phyloP scores from a whole-genome alignment of 2,329 filamentous ascomycete species.

The Drechmeria coniospora region DNA sequence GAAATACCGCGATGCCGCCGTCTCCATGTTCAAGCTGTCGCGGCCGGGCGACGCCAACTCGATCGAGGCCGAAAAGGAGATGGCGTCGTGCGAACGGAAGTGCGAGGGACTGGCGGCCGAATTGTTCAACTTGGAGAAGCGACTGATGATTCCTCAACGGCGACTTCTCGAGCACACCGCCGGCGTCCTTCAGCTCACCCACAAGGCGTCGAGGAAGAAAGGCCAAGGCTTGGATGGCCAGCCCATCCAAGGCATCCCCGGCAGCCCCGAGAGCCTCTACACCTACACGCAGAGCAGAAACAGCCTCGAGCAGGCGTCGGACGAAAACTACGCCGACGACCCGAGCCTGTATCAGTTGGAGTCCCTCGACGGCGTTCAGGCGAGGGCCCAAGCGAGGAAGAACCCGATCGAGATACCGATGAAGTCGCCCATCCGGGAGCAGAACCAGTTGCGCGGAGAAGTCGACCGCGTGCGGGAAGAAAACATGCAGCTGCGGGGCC shows the following conservation, averaged over 20 bases:
- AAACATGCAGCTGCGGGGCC: slow-evolving; percentile 21
- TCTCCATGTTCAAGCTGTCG: slow-evolving; percentile 72
- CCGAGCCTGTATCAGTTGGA: slow-evolving; percentile 58
- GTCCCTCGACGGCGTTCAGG: slow-evolving; percentile 34
- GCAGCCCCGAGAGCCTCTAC: slow-evolving; percentile 64
- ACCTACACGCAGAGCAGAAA: slow-evolving; percentile 48
- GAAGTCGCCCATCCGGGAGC: slow-evolving; percentile 40
- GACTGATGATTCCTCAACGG: slow-evolving; percentile 58
- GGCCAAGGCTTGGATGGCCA: slow-evolving; percentile 24
- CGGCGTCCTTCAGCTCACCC: slow-evolving; percentile 79
- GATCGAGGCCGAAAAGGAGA: slow-evolving; percentile 56
- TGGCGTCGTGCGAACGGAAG: slow-evolving; percentile 57
- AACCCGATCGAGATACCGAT: slow-evolving; percentile 40
- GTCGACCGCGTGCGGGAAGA: slow-evolving; percentile 30
- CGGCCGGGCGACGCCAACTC: slow-evolving; percentile 36
- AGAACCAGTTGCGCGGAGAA: slow-evolving; percentile 34
- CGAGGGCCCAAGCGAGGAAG: slow-evolving; percentile 17
- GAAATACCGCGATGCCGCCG: slow-evolving; percentile 86
- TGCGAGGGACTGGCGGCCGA: slow-evolving; percentile 76
- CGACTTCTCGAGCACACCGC: slow-evolving; percentile 80
- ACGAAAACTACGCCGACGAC: slow-evolving; percentile 59
- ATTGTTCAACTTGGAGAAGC: slow-evolving; percentile 64
- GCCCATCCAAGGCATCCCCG: slow-evolving; percentile 44
- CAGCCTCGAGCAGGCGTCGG: slow-evolving; percentile 37
- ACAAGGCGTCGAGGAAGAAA: slow-evolving; percentile 54